A percentile compares a stretch with the other conserved stretches of the same genome.
phyloP scores from a whole-genome alignment of 352 stramenopile species.

The Phytophthora citricola region DNA sequence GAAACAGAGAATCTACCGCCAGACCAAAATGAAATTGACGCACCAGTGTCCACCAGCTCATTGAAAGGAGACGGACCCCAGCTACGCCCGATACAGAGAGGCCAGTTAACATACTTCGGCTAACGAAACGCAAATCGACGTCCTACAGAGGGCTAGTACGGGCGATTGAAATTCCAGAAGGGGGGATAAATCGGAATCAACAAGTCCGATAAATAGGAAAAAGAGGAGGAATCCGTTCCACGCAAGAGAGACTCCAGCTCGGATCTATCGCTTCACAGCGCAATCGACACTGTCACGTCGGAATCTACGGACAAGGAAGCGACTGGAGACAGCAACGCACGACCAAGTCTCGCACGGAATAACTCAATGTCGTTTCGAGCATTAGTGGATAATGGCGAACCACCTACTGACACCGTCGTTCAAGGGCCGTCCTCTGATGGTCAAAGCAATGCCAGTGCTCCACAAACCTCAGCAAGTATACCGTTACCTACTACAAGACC shows the following conservation, averaged over 20 bases:
- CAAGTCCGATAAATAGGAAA: conserved; percentile 16
- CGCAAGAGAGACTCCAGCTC: conserved; percentile 1
- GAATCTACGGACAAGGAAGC: conserved; percentile 2
- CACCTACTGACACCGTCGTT: background rate
- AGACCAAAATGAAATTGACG: conserved; percentile 2
- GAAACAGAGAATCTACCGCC: background rate
- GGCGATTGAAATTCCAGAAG: conserved; percentile 10
- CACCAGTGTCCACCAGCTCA: background rate
- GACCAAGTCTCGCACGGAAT: conserved; percentile 1
- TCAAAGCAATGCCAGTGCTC: background rate
- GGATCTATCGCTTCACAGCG: background rate
- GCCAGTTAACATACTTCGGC: background rate
- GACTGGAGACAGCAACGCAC: background rate
- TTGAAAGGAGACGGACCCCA: conserved; percentile 5
- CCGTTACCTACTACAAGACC: background rate
- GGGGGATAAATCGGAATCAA: conserved; percentile 6
- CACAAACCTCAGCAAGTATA: background rate
- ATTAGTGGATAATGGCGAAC: conserved; percentile 2
- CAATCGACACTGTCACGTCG: background rate
- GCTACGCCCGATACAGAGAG: background rate
- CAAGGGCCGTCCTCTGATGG: background rate
- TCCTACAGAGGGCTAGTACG: conserved; percentile 8
- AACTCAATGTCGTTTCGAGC: conserved; percentile 24
- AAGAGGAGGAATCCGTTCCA: conserved; percentile 19
- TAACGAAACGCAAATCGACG: conserved; percentile 32